Evolutionary conservation across 495 filamentous ascomycete species (phyloP).

Genomic region (Penicillium chermesinum): DNA sequence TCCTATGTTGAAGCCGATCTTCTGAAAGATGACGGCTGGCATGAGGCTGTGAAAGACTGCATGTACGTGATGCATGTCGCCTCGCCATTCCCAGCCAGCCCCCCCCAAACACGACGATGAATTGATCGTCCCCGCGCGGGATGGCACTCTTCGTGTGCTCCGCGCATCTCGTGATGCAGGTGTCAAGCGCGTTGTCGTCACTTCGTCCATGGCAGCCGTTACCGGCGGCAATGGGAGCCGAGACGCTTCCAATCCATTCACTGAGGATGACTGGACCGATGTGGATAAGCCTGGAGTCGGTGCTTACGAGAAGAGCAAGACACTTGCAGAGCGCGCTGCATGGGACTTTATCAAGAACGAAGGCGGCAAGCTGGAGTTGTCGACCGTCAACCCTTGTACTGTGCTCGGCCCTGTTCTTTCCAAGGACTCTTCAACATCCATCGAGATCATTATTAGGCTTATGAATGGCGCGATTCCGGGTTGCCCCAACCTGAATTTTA

Average conservation of each 20-base stretch:
- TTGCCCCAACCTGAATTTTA: constrained; percentile 4
- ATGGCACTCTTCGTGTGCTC: constrained; percentile 8
- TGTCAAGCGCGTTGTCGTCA: constrained; percentile 7
- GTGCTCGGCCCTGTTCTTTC: constrained; percentile 7
- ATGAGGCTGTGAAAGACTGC: constrained; percentile 8
- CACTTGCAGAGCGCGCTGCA: constrained; percentile 7
- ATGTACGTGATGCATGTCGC: constrained; percentile 11
- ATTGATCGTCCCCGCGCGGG: constrained; percentile 9
- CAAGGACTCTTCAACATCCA: constrained; percentile 5
- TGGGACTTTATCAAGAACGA: constrained; percentile 11
- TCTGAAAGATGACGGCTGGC: constrained; percentile 7
- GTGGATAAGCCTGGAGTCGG: not conserved
- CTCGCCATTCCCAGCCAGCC: constrained; percentile 4
- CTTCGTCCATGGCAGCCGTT: constrained; percentile 8
- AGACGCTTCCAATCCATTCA: not conserved
- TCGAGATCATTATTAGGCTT: constrained; percentile 5
- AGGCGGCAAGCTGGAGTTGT: constrained; percentile 3
- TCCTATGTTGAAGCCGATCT: constrained; percentile 9
- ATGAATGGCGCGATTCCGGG: constrained; percentile 7
- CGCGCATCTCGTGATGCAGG: constrained; percentile 8
- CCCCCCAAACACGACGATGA: constrained; percentile 8
- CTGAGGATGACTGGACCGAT: constrained; percentile 9
- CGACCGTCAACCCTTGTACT: constrained; percentile 4
- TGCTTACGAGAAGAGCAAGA: constrained; percentile 12
- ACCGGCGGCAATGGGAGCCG: not conserved